Conservation (phyloP, 2,329 filamentous ascomycete genomes). For the Calonectria henricotiae region DNA sequence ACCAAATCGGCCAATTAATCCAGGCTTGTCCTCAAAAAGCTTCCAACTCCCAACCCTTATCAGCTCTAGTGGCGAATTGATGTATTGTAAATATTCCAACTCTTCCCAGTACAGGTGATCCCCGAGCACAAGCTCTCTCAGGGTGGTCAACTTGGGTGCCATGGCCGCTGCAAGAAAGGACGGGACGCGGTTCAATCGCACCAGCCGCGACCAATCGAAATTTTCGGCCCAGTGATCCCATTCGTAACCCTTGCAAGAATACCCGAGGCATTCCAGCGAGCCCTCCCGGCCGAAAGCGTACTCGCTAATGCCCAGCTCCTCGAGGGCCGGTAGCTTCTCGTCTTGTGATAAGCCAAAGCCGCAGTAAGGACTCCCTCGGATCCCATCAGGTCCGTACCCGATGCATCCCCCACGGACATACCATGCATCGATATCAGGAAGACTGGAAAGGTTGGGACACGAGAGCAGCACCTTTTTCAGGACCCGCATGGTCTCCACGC, state of each 20-base stretch:
- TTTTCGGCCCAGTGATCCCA: conserved; percentile 27
- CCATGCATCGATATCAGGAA: conserved; percentile 26
- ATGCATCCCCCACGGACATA: conserved; percentile 27
- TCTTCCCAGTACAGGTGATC: neutral
- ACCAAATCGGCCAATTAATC: conserved; percentile 17
- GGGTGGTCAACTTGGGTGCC: conserved; percentile 24
- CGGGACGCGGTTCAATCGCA: conserved; percentile 22
- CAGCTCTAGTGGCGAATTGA: conserved; percentile 36
- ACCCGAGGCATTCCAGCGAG: conserved; percentile 20
- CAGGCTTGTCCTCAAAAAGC: conserved; percentile 2
- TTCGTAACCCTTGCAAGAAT: conserved; percentile 24
- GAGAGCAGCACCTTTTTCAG: conserved; percentile 37
- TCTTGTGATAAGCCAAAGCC: conserved; percentile 23
- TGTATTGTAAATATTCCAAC: neutral
- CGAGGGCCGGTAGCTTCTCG: conserved; percentile 30
- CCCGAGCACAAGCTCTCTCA: conserved; percentile 29
- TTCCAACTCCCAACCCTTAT: conserved; percentile 27
- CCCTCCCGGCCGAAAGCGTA: conserved; percentile 34
- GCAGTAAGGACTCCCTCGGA: conserved; percentile 5
- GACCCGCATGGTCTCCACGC: conserved; percentile 34
- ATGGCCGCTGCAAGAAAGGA: neutral
- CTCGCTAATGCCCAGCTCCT: conserved; percentile 31
- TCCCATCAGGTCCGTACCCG: conserved; percentile 8
- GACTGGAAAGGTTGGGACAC: conserved; percentile 34
- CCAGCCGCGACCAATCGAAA: conserved; percentile 39